Evolutionary conservation across 257 asterid genomes (phyloP).

Genomic region (Craterostigma plantagineum): DNA sequence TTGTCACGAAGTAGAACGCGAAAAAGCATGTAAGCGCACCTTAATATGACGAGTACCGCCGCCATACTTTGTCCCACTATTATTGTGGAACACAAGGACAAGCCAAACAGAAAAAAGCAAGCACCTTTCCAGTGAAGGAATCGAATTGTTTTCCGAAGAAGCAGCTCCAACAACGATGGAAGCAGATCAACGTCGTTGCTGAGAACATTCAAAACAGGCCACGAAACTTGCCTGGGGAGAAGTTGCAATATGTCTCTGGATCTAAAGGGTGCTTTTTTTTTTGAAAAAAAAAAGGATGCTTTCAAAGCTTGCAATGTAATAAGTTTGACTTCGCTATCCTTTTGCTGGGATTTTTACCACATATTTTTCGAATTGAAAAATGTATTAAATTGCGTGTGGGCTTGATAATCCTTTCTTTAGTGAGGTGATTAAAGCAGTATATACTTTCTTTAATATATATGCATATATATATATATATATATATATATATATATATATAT

Average conservation of each 20-base stretch:
- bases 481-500: no score
- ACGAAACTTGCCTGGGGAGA: constrained; percentile 48
- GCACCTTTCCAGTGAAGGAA: constrained; percentile 68
- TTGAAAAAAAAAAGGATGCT: no score
- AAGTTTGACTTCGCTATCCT: no score
- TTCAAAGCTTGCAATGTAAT: constrained; percentile 25
- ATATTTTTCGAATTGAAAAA: no score
- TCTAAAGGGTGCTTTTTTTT: constrained; percentile 35
- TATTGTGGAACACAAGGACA: constrained; percentile 56
- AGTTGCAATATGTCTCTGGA: constrained; percentile 53
- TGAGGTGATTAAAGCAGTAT: no score
- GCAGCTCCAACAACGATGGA: constrained; percentile 56
- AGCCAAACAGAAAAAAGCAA: constrained; percentile 68
- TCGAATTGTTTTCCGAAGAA: constrained; percentile 13
- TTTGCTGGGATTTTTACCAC: no score
- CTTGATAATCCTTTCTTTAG: no score
- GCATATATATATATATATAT: no score
- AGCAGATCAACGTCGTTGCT: constrained; percentile 52
- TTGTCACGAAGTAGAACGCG: neutral
- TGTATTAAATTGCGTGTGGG: no score
- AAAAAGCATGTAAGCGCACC: constrained; percentile 19
- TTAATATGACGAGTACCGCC: constrained; percentile 82
- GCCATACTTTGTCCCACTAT: constrained; percentile 43
- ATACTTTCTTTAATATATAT: no score
- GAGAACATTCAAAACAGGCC: constrained; percentile 52